Evolutionary conservation across 106 monocot genomes (phyloP).

Genomic region (Vanilla planifolia): DNA sequence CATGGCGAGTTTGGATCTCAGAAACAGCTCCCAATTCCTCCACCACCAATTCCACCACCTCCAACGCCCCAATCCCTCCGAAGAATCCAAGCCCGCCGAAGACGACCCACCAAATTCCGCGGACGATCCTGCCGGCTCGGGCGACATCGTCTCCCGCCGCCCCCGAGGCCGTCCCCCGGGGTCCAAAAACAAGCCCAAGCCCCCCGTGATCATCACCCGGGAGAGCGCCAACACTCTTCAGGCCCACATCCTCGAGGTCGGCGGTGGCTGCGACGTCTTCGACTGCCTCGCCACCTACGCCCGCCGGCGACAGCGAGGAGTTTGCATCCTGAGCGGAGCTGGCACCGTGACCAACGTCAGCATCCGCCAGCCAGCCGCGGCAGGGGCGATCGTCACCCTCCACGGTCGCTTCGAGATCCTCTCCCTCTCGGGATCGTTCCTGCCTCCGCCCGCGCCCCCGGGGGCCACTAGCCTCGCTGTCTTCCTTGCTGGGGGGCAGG

Average conservation of each 20-base stretch:
- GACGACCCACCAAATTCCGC: neutral
- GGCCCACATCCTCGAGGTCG: conserved; percentile 6
- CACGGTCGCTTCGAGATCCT: neutral
- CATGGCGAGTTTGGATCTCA: neutral
- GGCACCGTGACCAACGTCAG: neutral
- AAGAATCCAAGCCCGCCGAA: neutral
- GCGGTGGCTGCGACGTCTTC: conserved; percentile 1
- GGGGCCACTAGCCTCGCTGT: neutral
- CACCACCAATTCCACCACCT: neutral
- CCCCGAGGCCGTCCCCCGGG: neutral
- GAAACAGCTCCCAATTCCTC: neutral
- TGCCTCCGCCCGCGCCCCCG: neutral
- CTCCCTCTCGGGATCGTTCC: conserved; percentile 2
- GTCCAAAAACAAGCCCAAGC: neutral
- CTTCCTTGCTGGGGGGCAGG: neutral
- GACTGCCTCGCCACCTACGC: neutral
- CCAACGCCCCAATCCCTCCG: neutral
- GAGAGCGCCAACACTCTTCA: neutral
- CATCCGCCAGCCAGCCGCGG: neutral
- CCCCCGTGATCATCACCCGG: neutral
- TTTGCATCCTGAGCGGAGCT: neutral
- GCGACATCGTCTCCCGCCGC: neutral
- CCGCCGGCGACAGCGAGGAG: neutral
- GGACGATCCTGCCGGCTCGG: neutral
- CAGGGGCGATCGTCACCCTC: neutral